phyloP scores from a whole-genome alignment of 805 yeast species.

The Helenozyma baotianmanensis region DNA sequence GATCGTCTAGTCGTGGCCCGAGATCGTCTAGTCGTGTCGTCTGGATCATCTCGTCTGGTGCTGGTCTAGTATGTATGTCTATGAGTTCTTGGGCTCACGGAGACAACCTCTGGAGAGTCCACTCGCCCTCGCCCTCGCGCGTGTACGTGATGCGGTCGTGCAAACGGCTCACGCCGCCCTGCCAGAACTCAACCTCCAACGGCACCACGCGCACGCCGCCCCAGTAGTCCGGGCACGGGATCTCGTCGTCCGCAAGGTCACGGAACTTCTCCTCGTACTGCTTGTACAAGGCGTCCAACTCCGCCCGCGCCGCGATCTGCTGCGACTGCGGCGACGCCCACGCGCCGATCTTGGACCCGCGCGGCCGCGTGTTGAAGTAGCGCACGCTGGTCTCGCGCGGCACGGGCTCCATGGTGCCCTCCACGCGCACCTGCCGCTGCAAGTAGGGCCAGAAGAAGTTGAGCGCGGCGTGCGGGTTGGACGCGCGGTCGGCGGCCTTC shows the following conservation, averaged over 20 bases:
- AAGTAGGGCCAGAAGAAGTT: slow-evolving; percentile 88
- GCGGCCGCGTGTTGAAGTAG: slow-evolving; percentile 83
- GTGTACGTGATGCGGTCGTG: slow-evolving; percentile 83
- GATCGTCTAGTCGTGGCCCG: no score
- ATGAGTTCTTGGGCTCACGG: no score
- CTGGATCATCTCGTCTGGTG: no score
- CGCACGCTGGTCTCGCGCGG: slow-evolving; percentile 67
- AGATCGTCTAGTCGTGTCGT: no score
- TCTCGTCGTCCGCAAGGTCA: slow-evolving; percentile 49
- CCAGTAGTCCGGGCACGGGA: slow-evolving; percentile 94
- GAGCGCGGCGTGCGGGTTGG: slow-evolving; percentile 77
- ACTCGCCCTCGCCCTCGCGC: slow-evolving; percentile 49
- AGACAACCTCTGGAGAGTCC: slow-evolving; percentile 68
- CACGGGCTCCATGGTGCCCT: slow-evolving; percentile 76
- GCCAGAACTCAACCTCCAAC: slow-evolving; percentile 94
- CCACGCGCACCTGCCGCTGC: slow-evolving; percentile 91
- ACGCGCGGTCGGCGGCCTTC: slow-evolving; percentile 64
- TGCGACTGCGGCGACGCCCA: slow-evolving; percentile 92
- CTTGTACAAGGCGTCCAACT: slow-evolving; percentile 51
- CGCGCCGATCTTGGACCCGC: slow-evolving; percentile 92
- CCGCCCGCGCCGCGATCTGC: slow-evolving; percentile 52
- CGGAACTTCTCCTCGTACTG: slow-evolving; percentile 54
- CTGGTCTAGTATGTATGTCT: no score
- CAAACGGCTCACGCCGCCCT: slow-evolving; percentile 83
- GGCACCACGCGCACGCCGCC: slow-evolving; percentile 92